Evolutionary conservation across 2,329 filamentous ascomycete species (phyloP).

Genomic region (Colletotrichum scovillei): DNA sequence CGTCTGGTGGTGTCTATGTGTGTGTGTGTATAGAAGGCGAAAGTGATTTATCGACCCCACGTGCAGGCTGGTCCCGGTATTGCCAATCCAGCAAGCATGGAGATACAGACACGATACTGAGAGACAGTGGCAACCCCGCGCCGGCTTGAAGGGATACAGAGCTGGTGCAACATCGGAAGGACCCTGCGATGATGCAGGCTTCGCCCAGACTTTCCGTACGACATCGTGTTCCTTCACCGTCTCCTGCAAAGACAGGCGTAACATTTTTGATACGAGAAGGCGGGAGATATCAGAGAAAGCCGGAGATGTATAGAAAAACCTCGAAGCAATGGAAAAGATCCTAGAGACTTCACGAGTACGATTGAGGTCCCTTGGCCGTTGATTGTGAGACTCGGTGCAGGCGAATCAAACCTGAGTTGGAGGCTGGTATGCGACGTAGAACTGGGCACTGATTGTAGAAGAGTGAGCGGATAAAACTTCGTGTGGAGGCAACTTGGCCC

Average conservation of each 20-base stretch:
- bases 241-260: not conserved
- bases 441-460: constrained; percentile 2
- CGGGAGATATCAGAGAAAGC: not conserved
- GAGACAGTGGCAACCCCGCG: not conserved
- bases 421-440: constrained; percentile 2
- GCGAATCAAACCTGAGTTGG: not conserved
- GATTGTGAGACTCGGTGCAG: not conserved
- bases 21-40: not conserved
- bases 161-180: not conserved
- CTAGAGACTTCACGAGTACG: not conserved
- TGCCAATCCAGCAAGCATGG: too few species aligned
- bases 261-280: not conserved
- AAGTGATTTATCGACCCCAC: not conserved
- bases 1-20: not conserved
- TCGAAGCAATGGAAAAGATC: not conserved
- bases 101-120: too few species aligned
- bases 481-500: not conserved
- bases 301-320: not conserved
- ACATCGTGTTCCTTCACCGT: not conserved
- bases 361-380: not conserved
- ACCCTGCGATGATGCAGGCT: not conserved
- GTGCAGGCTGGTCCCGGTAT: too few species aligned
- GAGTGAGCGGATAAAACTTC: not conserved
- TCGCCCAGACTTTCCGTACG: not conserved
- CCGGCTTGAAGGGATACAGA: not conserved